These are phyloP conservation scores for Isoetes engelmannii DNA, from an alignment of 83 land plant genomes.

Conservation along the genomic window DNA sequence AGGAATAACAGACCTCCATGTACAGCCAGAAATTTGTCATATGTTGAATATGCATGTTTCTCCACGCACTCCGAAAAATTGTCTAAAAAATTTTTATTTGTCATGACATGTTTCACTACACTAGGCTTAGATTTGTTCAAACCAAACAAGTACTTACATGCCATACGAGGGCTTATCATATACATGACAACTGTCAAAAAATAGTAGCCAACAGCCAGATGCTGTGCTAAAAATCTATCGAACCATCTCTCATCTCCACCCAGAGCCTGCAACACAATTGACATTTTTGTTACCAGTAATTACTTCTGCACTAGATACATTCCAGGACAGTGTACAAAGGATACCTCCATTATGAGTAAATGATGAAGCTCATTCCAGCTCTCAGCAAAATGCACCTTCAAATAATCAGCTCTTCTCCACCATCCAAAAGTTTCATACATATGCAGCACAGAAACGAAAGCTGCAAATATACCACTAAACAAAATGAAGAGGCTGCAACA, in stretches of 20 bases:
- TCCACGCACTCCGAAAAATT: slow-evolving; percentile 98
- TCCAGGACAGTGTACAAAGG: too few species aligned
- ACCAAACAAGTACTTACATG: slow-evolving; percentile 89
- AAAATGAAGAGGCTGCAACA: slow-evolving; percentile 7
- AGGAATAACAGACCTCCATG: slow-evolving; percentile 63
- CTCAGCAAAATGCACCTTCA: slow-evolving; percentile 97
- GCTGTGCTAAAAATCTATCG: slow-evolving; percentile 86
- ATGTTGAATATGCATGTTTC: slow-evolving; percentile 81
- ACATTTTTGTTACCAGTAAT: too few species aligned
- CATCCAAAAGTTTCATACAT: slow-evolving; percentile 98
- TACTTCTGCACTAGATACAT: too few species aligned
- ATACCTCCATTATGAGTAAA: slow-evolving; percentile 90
- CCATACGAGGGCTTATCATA: slow-evolving; percentile 88
- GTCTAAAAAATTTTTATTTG: slow-evolving; percentile 50
- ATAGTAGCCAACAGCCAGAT: slow-evolving; percentile 71
- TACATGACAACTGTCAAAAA: slow-evolving; percentile 85
- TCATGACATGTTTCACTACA: too few species aligned
- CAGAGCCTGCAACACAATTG: slow-evolving; percentile 66
- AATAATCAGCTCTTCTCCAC: slow-evolving; percentile 97
- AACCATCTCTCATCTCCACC: slow-evolving; percentile 93
- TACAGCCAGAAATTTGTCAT: slow-evolving; percentile 80
- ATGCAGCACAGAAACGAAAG: slow-evolving; percentile 89
- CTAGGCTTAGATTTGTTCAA: too few species aligned
- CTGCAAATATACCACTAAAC: slow-evolving; percentile 27
- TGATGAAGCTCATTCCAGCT: slow-evolving; percentile 99